These are phyloP conservation scores for Babesia caballi DNA, from an alignment of 169 alveolate species.

Conservation along the genomic window DNA sequence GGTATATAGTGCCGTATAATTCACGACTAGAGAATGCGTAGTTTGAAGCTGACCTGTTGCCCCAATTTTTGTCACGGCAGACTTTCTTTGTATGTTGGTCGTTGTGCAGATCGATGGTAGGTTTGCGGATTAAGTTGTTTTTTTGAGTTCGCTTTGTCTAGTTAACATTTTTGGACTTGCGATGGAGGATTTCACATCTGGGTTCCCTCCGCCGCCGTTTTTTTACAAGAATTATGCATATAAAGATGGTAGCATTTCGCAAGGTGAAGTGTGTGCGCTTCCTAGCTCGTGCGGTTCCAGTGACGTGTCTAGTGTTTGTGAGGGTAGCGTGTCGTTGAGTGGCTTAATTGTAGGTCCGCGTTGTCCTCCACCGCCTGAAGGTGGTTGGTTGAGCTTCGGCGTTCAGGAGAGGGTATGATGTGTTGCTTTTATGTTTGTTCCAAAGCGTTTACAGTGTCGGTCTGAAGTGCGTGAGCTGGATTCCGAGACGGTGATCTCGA, in stretches of 20 bases:
- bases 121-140: too few relatives aligned
- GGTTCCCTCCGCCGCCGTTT: conserved; percentile 77
- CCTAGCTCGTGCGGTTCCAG: not conserved
- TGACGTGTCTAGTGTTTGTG: not conserved
- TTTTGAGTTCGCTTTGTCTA: too few relatives aligned
- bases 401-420: conserved; percentile 47
- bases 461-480: conserved; percentile 51
- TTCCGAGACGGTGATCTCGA: conserved; percentile 65
- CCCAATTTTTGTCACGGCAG: too few relatives aligned
- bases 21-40: too few relatives aligned
- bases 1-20: too few relatives aligned
- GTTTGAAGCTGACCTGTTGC: too few relatives aligned
- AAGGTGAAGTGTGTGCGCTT: not conserved
- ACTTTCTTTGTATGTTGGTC: too few relatives aligned
- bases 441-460: not conserved
- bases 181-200: conserved; percentile 58
- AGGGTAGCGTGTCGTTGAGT: not conserved
- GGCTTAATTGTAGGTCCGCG: conserved; percentile 31
- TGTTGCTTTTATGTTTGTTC: not conserved
- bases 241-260: conserved; percentile 2
- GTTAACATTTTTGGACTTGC: too few relatives aligned
- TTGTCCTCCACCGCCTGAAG: conserved; percentile 70
- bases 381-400: conserved; percentile 68
- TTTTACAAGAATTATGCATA: conserved; percentile 65
- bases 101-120: too few relatives aligned